Evolutionary conservation across 768 basidiomycete species (phyloP), one percentile per base, ranked within the genome.

Genomic region (Tricholoma matsutake): DNA sequence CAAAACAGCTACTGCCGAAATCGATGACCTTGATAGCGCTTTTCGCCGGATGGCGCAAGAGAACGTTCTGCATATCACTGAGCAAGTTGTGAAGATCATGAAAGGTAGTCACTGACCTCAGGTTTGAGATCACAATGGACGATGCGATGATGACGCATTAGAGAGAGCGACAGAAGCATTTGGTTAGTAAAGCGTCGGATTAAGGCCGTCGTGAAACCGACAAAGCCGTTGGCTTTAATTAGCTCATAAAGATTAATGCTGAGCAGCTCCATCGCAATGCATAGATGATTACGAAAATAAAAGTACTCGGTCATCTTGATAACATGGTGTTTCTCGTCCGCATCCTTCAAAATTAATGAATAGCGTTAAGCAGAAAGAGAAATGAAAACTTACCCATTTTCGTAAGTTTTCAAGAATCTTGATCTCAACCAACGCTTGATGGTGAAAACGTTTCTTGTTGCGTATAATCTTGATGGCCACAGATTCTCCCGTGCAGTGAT

Each of bases 61-160:
- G 79, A 43, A 99, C 92, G 66, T 99, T 99, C 96, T 98, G 68
- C 13, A 55, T 22, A 56, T 56, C 32, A 57, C 51, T 22, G 47
- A 20, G 37, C 37, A 20, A 34, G 64, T 49, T 20, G 43, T 41
- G 58, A 29, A 52, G 13, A 20, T 18, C 18, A 29, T 13, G 25
- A 31, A 18, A 2, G 37, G 41, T 28, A 14, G 5, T 7, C 14
- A 72, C 84, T 60, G 64, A 91, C 96, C 88, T 99, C 97, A 22
- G 97, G 97, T 75, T 99, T 99, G 65, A 99, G 79, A 78, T 99
- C 97, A 69, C 97, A 99, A 71, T 99, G 97, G 20, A 99, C 96
- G 62, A 99, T 94, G 58, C 93, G 90, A 76, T 99, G 96, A 68
- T 96, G 93, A 11, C 96, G 85, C 92, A 99, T 95, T 53, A 99